Conservation (phyloP, 192 early-diverging fungal genomes). For the Linnemannia exigua region DNA sequence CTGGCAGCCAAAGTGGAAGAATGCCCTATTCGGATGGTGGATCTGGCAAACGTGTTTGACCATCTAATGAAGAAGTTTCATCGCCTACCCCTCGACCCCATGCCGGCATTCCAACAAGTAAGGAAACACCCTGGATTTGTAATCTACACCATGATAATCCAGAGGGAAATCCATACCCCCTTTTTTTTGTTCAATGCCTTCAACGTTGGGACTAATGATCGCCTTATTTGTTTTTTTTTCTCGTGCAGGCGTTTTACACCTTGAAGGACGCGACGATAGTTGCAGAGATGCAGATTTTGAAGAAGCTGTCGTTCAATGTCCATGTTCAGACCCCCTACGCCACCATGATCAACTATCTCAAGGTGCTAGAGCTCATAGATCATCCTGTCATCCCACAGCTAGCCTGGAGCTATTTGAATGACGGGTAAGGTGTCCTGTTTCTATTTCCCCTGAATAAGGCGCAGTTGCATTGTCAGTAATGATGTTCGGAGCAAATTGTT, state of each 20-base stretch:
- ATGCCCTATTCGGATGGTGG: slow-evolving; percentile 77
- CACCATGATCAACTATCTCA: slow-evolving; percentile 94
- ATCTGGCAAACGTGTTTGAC: slow-evolving; percentile 87
- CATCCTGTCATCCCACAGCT: slow-evolving; percentile 83
- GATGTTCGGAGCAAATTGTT: not conserved
- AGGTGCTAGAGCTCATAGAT: slow-evolving; percentile 80
- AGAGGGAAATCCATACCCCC: not conserved
- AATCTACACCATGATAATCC: not conserved
- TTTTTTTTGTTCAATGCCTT: not conserved
- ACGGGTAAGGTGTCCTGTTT: slow-evolving; percentile 67
- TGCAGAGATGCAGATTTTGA: slow-evolving; percentile 92
- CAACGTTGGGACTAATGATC: too few species aligned
- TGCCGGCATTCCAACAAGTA: slow-evolving; percentile 73
- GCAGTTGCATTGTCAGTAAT: not conserved
- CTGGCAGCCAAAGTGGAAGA: slow-evolving; percentile 90
- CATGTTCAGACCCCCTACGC: slow-evolving; percentile 98
- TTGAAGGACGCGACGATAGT: slow-evolving; percentile 85
- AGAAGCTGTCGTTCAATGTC: slow-evolving; percentile 93
- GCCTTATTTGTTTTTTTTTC: too few species aligned
- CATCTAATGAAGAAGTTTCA: slow-evolving; percentile 74
- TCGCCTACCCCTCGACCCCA: slow-evolving; percentile 61
- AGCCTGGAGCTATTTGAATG: slow-evolving; percentile 97
- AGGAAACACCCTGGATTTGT: not conserved
- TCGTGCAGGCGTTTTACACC: slow-evolving; percentile 82
- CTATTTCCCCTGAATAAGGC: not conserved